Evolutionary conservation across 2,329 filamentous ascomycete genomes (phyloP).

Genomic region (Escovopsis sp.): DNA sequence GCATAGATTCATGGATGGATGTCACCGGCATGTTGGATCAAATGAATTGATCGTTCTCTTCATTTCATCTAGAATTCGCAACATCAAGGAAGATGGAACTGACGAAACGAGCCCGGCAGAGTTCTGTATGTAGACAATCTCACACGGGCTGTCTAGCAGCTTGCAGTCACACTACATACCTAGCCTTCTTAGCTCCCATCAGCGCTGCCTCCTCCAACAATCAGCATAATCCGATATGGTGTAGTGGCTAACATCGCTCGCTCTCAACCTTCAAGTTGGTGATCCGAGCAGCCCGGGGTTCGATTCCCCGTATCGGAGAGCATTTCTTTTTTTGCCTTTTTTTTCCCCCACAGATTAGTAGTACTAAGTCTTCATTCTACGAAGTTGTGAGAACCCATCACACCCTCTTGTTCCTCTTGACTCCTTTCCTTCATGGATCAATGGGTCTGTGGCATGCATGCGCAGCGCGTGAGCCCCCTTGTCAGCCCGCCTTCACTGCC

Average conservation of each 20-base stretch:
- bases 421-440: no score
- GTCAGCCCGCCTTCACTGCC: no score
- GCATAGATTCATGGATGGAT: no score
- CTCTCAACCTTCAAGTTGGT: conserved; percentile 13
- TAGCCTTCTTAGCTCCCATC: neutral
- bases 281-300: conserved; percentile 21
- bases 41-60: no score
- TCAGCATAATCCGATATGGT: conserved; percentile 17
- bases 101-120: neutral
- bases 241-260: conserved; percentile 24
- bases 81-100: no score
- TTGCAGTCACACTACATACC: neutral
- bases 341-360: conserved; percentile 1
- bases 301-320: conserved; percentile 21
- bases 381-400: no score
- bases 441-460: no score
- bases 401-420: no score
- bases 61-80: no score
- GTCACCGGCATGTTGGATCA: no score
- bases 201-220: neutral
- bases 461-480: no score
- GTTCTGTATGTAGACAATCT: neutral
- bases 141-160: neutral
- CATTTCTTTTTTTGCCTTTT: neutral
- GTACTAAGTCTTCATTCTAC: no score